Conservation (phyloP, 352 stramenopile species). For the Globisporangium solare region DNA sequence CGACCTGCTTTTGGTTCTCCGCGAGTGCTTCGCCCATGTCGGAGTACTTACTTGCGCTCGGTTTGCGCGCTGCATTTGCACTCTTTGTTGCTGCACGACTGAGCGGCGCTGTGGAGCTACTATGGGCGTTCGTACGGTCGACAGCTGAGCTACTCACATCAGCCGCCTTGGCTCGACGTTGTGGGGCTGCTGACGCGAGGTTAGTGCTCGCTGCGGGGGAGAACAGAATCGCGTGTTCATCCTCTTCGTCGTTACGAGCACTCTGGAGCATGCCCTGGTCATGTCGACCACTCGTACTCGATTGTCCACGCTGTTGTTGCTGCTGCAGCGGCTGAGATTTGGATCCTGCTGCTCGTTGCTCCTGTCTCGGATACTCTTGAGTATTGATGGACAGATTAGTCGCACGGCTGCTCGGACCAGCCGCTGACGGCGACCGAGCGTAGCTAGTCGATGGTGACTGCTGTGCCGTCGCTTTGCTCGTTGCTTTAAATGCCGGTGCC, state of each 20-base stretch:
- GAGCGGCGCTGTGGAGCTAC: neutral
- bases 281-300: neutral
- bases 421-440: neutral
- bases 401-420: neutral
- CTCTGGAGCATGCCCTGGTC: neutral
- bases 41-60: slow-evolving; percentile 22
- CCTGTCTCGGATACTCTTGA: neutral
- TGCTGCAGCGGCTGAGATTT: slow-evolving; percentile 3
- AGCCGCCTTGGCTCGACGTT: slow-evolving; percentile 22
- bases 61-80: slow-evolving; percentile 13
- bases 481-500: slow-evolving; percentile 1
- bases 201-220: neutral
- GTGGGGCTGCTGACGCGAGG: neutral
- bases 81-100: slow-evolving; percentile 15
- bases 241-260: neutral
- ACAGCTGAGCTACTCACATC: slow-evolving; percentile 3
- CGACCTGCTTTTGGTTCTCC: slow-evolving; percentile 54
- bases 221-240: slow-evolving; percentile 10
- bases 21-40: slow-evolving; percentile 43
- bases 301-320: neutral
- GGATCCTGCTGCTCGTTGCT: neutral
- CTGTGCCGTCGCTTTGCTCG: slow-evolving; percentile 2
- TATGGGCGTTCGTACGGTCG: slow-evolving; percentile 1
- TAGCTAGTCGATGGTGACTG: neutral
- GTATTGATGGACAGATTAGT: neutral